Conservation (phyloP, 306 rosid genomes). For the Corylus americana region DNA sequence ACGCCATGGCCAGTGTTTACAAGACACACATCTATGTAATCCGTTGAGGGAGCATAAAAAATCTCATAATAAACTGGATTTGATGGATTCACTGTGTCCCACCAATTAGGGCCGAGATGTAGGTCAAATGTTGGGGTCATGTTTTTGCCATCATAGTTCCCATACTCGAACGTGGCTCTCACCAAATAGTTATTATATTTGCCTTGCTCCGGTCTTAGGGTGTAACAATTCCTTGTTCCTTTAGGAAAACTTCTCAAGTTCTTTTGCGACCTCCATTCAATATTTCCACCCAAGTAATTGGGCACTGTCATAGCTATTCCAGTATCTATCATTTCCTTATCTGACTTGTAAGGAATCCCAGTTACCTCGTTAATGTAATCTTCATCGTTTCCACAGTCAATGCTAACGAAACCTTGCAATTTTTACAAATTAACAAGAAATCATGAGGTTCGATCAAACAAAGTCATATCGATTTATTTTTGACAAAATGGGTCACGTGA, state of each 20-base stretch:
- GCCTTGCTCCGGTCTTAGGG: constrained; percentile 31
- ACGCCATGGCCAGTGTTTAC: constrained; percentile 36
- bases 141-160: constrained; percentile 41
- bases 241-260: too few relatives aligned
- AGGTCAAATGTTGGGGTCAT: constrained; percentile 25
- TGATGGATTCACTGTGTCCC: constrained; percentile 6
- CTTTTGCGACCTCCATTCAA: too few relatives aligned
- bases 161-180: constrained; percentile 42
- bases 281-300: too few relatives aligned
- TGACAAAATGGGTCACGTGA: too few relatives aligned
- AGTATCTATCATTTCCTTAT: too few relatives aligned
- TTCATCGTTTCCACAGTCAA: background rate
- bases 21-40: constrained; percentile 41
- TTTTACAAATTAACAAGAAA: too few relatives aligned
- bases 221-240: constrained; percentile 43
- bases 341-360: background rate
- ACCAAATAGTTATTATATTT: constrained; percentile 36
- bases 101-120: constrained; percentile 42
- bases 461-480: too few relatives aligned
- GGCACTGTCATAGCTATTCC: too few relatives aligned
- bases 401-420: constrained; percentile 4
- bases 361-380: background rate
- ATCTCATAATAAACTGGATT: background rate
- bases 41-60: constrained; percentile 29
- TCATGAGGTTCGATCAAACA: too few relatives aligned